Evolutionary conservation across 345 rosid genomes (phyloP), one percentile per base, ranked within the genome.

Genomic region (Noccaea caerulescens): DNA sequence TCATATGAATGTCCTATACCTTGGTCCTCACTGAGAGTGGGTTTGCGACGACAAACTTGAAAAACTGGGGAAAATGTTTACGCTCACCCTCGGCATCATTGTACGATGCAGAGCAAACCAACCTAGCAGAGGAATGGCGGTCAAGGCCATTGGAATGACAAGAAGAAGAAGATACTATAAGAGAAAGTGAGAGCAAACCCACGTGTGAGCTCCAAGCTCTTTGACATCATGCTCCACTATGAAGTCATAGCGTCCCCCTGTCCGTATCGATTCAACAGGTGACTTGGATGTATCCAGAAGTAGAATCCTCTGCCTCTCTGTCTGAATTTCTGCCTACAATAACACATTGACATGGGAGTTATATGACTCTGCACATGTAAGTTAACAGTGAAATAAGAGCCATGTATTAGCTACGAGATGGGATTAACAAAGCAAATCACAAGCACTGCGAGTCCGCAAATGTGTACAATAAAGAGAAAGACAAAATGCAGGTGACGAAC

Each of bases 141-240:
- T 58, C 32, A 68, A 13, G 56, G 23, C 0, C 16, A 27, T 5
- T 11, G 3, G 51, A 34, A 43, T 3, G 25, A 10, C 18, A 65
- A 10, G 16, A 36, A 23, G 12, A 8, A 16, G 3, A 0, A 38
- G 33, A 18, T 58, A 25, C 10, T 3, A 25, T 6, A 27, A 1
- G 6, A 37, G 56, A 36, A 18, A 68, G 30, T 2, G 14, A 50
- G 1, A 36, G 56, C 7, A 53, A 66, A 77, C 72, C 33, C 52
- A 94, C 98, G 98, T 94, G 81, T 94, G 96, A 82, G 99, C 92
- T 45, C 99, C 99, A 7, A 94, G 97, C 82, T 91, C 99, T 88
- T 94, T 91, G 6, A 94, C 97, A 72, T 94, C 99, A 68, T 94
- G 97, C 57, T 94, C 99, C 12, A 94, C 96, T 16, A 94, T 87